A percentile compares a stretch with the other conserved stretches of the same genome.
These are phyloP conservation scores for Citropsis articulata DNA, from an alignment of 345 rosid genomes.

Conservation along the genomic window DNA sequence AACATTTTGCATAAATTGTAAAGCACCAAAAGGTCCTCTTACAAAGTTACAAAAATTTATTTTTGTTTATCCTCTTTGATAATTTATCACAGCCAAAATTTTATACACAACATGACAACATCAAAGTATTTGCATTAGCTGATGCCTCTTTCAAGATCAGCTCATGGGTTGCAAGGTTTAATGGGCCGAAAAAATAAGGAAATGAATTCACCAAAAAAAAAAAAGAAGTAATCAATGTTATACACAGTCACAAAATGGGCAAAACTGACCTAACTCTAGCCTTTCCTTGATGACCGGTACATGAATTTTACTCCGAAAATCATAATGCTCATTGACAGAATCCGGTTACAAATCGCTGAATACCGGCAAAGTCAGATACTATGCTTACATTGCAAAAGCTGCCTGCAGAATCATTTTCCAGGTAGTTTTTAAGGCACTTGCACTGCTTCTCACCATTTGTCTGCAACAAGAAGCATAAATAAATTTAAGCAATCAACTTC, in stretches of 20 bases:
- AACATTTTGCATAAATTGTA: too few species aligned
- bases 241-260: background rate
- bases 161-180: background rate
- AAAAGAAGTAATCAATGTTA: background rate
- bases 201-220: background rate
- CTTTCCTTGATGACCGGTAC: background rate
- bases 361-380: slow-evolving; percentile 71
- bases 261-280: background rate
- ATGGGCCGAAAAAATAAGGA: background rate
- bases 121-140: too few species aligned
- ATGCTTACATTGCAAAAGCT: slow-evolving; percentile 48
- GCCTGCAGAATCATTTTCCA: slow-evolving; percentile 32
- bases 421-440: slow-evolving; percentile 55
- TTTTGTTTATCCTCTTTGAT: too few species aligned
- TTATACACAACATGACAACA: too few species aligned
- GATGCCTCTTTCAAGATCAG: background rate
- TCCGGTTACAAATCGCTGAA: slow-evolving; percentile 64
- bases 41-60: too few species aligned
- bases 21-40: too few species aligned
- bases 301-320: background rate
- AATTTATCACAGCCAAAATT: too few species aligned
- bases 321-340: slow-evolving; percentile 35
- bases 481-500: slow-evolving; percentile 6
- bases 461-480: slow-evolving; percentile 33
- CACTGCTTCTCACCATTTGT: slow-evolving; percentile 85